Conservation (phyloP, 768 basidiomycete species). For the Xerocomellus dryophilus region DNA sequence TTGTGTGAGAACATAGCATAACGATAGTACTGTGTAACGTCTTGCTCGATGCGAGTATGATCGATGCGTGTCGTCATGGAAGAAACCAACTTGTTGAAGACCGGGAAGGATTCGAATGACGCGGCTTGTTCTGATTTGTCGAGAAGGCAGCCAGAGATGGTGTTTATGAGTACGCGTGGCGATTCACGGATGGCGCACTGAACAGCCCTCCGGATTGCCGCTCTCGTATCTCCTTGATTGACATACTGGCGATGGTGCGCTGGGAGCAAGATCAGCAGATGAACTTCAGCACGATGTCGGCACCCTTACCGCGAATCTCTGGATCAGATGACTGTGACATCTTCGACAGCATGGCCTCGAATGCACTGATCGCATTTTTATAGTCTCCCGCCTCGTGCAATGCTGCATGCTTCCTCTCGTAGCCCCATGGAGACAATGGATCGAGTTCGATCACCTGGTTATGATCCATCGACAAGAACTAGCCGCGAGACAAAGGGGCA, state of each 20-base stretch:
- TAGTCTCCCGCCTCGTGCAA: background rate
- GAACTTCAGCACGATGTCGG: too few relatives aligned
- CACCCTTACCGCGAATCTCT: background rate
- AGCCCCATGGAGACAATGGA: background rate
- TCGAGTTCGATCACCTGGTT: background rate
- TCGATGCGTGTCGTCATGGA: background rate
- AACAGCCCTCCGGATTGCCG: too few relatives aligned
- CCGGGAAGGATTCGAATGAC: background rate
- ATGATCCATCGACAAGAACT: too few relatives aligned
- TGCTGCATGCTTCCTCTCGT: background rate
- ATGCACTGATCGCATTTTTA: background rate
- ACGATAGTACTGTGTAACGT: background rate
- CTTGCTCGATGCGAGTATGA: background rate
- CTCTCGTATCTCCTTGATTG: too few relatives aligned
- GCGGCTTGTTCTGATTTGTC: background rate
- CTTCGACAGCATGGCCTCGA: background rate
- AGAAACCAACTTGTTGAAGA: background rate
- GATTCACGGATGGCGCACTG: background rate
- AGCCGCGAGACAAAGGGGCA: background rate
- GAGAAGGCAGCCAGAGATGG: background rate
- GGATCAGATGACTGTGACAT: background rate
- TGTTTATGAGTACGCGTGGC: background rate
- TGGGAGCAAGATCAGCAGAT: too few relatives aligned
- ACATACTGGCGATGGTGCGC: too few relatives aligned
- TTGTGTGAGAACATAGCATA: constrained; percentile 5